A percentile compares a stretch with the other conserved stretches of the same genome.
Conservation (phyloP, 2,329 filamentous ascomycete genomes). For the Metarhizium anisopliae region DNA sequence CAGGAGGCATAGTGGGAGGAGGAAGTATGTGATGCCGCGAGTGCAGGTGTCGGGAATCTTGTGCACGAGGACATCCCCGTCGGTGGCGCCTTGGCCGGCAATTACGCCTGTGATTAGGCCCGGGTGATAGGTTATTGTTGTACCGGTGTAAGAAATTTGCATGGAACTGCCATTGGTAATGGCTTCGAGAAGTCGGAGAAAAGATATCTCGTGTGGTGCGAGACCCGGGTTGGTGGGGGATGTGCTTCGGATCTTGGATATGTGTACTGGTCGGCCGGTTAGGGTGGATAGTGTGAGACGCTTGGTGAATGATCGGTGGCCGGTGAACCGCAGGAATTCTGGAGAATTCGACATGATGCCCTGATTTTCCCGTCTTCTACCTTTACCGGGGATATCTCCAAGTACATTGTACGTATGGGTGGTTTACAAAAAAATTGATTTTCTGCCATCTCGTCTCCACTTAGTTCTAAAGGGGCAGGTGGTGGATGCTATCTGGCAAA, state of each 20-base stretch:
- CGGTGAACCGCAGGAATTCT: slow-evolving; percentile 66
- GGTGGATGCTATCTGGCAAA: slow-evolving; percentile 12
- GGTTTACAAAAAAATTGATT: slow-evolving; percentile 23
- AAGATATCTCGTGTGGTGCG: slow-evolving; percentile 86
- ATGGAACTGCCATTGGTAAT: slow-evolving; percentile 92
- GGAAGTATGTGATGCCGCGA: slow-evolving; percentile 82
- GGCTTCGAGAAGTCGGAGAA: slow-evolving; percentile 86
- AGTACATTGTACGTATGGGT: background rate
- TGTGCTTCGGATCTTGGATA: slow-evolving; percentile 84
- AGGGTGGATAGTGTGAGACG: slow-evolving; percentile 86
- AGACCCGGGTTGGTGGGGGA: slow-evolving; percentile 84
- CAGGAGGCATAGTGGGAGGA: slow-evolving; percentile 79
- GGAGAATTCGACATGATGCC: slow-evolving; percentile 29
- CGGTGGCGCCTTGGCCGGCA: slow-evolving; percentile 60
- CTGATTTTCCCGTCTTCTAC: background rate
- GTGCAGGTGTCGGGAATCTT: slow-evolving; percentile 67
- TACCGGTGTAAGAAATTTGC: slow-evolving; percentile 94
- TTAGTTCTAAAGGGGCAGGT: slow-evolving; percentile 15
- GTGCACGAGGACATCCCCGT: slow-evolving; percentile 71
- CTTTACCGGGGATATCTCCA: background rate
- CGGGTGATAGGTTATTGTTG: slow-evolving; percentile 83
- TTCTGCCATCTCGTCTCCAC: slow-evolving; percentile 21
- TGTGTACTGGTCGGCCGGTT: slow-evolving; percentile 79
- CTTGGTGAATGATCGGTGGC: slow-evolving; percentile 72
- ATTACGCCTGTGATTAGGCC: slow-evolving; percentile 84